Base-by-base conservation (phyloP, 192 early-diverging fungal genomes). In the Rhizophagus clarus region DNA sequence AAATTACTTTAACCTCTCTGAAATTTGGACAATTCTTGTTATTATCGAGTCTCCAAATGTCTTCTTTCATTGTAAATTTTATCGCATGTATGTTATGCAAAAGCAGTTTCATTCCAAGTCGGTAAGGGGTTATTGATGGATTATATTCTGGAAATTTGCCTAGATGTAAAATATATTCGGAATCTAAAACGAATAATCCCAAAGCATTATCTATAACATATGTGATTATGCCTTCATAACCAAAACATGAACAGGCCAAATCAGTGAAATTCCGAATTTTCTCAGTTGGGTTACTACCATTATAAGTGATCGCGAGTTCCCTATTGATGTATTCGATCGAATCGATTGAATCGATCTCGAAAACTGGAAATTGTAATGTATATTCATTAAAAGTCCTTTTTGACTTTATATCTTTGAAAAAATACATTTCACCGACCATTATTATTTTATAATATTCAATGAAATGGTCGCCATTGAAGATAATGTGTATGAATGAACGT, bases 171-270 rank as follows among this genome's bases (percentile, higher is more conserved):
- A 69, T 37, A 34, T 20, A 37, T 69, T 34, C 20, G 8, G 67
- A 69, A 34, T 69, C 67, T 40, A 69, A 69, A 20, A 69, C 32
- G 8, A 69, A 69, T 22, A 69, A 29, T 1, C 67, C 32, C 31
- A 62, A 82, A 26, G 31, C 77, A 74, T 82, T 66, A 71, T 83
- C 77, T 60, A 72, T 72, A 26, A 72, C 60, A 56, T 22, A 56
- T 0, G 51, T 56, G 51, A 56, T 22, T 22, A 56, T 56, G 15
- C 51, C 51, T 56, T 56, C 51, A 56, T 22, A 56, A 56, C 51
- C 51, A 56, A 56, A 56, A 56, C 51, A 56, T 1, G 20, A 22
- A 56, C 17, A 20, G n/a, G 17, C 17, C 3, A 56, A 6, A 20
- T 56, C 51, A 56, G 17, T 22, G 22, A 17, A 56, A 56, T 56